These are phyloP conservation scores for Fraxinus xanthoxyloides DNA, from an alignment of 305 asterid species.

Conservation along the genomic window DNA sequence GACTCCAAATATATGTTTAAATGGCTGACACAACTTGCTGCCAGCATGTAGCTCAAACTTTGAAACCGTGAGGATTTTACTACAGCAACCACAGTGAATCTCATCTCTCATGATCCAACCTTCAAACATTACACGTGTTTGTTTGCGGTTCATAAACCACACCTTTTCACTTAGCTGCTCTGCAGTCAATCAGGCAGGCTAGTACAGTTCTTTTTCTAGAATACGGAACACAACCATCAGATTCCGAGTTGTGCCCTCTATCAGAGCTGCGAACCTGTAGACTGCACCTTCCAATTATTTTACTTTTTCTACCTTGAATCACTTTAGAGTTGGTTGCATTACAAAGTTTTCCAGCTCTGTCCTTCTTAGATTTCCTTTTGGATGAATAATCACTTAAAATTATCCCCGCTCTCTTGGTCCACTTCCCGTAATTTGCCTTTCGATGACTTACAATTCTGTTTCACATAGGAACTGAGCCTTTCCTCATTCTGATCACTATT, in stretches of 20 bases:
- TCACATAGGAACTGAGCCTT: constrained; percentile 23
- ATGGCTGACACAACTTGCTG: constrained; percentile 87
- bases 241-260: constrained; percentile 51
- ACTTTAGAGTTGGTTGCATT: constrained; percentile 29
- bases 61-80: constrained; percentile 86
- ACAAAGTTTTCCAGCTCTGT: constrained; percentile 27
- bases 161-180: constrained; percentile 72
- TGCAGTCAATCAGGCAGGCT: constrained; percentile 81
- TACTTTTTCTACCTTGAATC: constrained; percentile 67
- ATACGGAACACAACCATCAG: constrained; percentile 70
- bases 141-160: constrained; percentile 82
- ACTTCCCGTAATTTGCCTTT: constrained; percentile 33
- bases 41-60: constrained; percentile 99
- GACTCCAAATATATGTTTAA: constrained; percentile 76
- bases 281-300: constrained; percentile 77
- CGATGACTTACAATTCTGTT: constrained; percentile 30
- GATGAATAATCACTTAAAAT: constrained; percentile 29
- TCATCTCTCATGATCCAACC: constrained; percentile 98
- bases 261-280: constrained; percentile 72
- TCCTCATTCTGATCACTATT: constrained; percentile 39
- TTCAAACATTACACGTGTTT: constrained; percentile 73
- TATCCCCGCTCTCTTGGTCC: constrained; percentile 39
- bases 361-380: constrained; percentile 28
- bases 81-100: constrained; percentile 95
- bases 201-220: constrained; percentile 81